A percentile compares a stretch with the other conserved stretches of the same genome.
Conservation (phyloP, 2,329 filamentous ascomycete genomes). For the Mycocentrospora acerina region DNA sequence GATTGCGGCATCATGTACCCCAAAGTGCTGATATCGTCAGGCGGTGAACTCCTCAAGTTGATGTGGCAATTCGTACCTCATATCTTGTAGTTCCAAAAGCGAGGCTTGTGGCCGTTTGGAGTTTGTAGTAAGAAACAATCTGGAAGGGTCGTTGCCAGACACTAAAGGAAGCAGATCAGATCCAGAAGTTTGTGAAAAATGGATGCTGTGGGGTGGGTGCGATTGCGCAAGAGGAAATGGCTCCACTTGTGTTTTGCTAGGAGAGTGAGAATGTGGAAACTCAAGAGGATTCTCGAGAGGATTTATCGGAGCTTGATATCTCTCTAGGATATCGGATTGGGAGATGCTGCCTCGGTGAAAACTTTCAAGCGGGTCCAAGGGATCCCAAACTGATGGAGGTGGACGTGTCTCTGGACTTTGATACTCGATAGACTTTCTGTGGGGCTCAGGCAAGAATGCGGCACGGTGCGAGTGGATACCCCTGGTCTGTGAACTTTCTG, state of each 20-base stretch:
- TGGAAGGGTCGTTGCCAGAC: slow-evolving; percentile 23
- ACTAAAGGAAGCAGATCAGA: slow-evolving; percentile 21
- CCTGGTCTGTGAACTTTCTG: slow-evolving; percentile 33
- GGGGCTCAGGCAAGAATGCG: slow-evolving; percentile 31
- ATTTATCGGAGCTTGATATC: slow-evolving; percentile 11
- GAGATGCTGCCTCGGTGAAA: slow-evolving; percentile 23
- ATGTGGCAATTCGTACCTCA: slow-evolving; percentile 34
- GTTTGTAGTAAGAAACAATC: slow-evolving; percentile 19
- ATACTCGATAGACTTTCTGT: slow-evolving; percentile 33
- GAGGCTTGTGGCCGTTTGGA: slow-evolving; percentile 24
- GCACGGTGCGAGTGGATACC: slow-evolving; percentile 34
- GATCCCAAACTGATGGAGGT: slow-evolving; percentile 26
- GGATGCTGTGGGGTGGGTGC: slow-evolving; percentile 15
- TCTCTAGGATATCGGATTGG: slow-evolving; percentile 14
- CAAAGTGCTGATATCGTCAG: slow-evolving; percentile 37
- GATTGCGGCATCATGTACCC: slow-evolving; percentile 44
- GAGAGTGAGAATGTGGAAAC: slow-evolving; percentile 20
- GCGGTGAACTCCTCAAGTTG: not conserved
- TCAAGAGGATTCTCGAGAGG: slow-evolving; percentile 19
- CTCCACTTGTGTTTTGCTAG: slow-evolving; percentile 12
- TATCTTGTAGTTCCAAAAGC: slow-evolving; percentile 35
- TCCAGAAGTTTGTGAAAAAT: slow-evolving; percentile 11
- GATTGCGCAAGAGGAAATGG: slow-evolving; percentile 12
- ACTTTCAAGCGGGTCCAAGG: slow-evolving; percentile 17
- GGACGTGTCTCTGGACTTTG: slow-evolving; percentile 25